Evolutionary conservation across 2,329 filamentous ascomycete genomes (phyloP), one percentile per base, ranked within the genome.

Genomic region (Arthrobotrys iridis): DNA sequence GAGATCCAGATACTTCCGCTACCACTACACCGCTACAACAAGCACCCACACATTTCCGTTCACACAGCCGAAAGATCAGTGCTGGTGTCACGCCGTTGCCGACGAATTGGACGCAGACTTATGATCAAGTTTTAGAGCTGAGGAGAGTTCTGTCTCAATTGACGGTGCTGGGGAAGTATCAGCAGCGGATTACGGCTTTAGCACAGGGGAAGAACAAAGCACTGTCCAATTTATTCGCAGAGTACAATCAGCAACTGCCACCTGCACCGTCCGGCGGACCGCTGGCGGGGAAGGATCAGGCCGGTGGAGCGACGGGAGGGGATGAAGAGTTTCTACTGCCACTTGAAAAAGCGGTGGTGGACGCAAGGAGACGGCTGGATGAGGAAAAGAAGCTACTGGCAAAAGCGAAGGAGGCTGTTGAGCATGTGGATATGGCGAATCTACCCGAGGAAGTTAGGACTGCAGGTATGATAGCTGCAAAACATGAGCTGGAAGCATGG

Each of bases 341-440:
- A 22, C 50, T 75, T 45, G 71, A 75, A 50, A 66, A 77, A 22
- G 62, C 58, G 30, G 66, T 77, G 18, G 77, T 59, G 8, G 59
- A 85, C 77, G 18, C 82, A 80, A 43, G 82, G 81, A 41, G 73
- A 57, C 30, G 77, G 46, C 26, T 78, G 13, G 65, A 57, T 18
- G 62, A 59, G 10, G 57, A 78, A 37, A 74, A 65, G 26, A 46
- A 55, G 18, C 24, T 57, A 11, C 48, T 79, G 18, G 40, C 2
- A 3, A 18, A 66, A 28, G 60, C 52, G 8, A 75, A 76, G 40
- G 50, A 37, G 7, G 37, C 40, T 22, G 43, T 43, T 4, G 48
- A 63, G 18, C 37, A 60, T 40, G 3, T 75, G 5, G 57, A 68
- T 40, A 18, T 68, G 40, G 28, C 13, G 11, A 59, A 26, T 22